phyloP scores from a whole-genome alignment of 1,284 basidiomycete genomes.

The Cystobasidium slooffiae region DNA sequence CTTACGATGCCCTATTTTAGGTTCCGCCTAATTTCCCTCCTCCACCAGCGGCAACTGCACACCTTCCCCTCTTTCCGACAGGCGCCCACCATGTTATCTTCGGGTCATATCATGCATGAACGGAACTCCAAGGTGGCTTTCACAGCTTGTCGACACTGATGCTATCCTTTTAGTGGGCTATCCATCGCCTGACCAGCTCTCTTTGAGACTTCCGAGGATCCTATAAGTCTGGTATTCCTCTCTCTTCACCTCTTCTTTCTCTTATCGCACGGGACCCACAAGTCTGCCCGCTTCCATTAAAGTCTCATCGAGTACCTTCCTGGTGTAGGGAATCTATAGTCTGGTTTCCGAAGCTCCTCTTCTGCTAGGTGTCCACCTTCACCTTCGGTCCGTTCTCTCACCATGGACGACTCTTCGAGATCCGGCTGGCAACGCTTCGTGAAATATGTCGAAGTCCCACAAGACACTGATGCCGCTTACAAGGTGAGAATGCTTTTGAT shows the following conservation, averaged over 20 bases:
- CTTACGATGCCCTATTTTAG: no score
- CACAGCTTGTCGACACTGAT: background rate
- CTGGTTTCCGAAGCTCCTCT: no score
- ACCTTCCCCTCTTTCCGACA: no score
- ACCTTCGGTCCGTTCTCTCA: no score
- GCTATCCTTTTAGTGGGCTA: slow-evolving; percentile 2
- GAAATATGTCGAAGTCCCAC: slow-evolving; percentile 18
- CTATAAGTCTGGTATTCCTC: background rate
- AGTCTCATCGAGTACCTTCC: no score
- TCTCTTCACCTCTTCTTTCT: background rate
- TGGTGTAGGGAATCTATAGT: no score
- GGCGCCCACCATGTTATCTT: background rate
- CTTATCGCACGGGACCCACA: background rate
- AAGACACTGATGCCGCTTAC: slow-evolving; percentile 12
- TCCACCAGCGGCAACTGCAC: no score
- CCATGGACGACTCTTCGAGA: no score
- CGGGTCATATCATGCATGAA: background rate
- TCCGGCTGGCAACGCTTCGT: slow-evolving; percentile 10
- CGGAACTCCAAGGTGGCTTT: background rate
- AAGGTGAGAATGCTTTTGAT: background rate
- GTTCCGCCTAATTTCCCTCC: no score
- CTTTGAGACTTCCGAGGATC: background rate
- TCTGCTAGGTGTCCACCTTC: no score
- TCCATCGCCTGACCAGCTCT: background rate
- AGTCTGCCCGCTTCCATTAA: no score